These are phyloP conservation scores for Microdochium paspali DNA, from an alignment of 2,329 filamentous ascomycete species.

Conservation along the genomic window DNA sequence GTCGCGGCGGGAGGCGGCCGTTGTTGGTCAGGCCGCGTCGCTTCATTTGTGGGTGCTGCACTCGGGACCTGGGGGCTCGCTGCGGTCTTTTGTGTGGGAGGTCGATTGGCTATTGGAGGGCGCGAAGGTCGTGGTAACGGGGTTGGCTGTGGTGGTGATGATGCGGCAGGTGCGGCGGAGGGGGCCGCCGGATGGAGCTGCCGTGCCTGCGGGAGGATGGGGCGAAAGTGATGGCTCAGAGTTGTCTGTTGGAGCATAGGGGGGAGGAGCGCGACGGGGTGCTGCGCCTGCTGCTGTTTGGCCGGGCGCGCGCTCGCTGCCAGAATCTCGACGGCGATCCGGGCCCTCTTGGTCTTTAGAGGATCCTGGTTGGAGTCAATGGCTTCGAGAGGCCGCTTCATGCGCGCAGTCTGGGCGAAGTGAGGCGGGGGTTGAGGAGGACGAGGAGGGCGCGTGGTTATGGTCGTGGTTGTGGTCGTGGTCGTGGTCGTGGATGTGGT, in stretches of 20 bases:
- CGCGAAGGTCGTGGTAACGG: too few species aligned
- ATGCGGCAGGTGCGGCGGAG: constrained; percentile 4
- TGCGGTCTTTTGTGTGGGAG: constrained; percentile 7
- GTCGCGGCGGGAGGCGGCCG: constrained; percentile 7
- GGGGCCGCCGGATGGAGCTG: constrained; percentile 6
- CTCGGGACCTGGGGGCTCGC: constrained; percentile 3
- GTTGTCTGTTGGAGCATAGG: constrained; percentile 12
- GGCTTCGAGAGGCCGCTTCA: constrained; percentile 38
- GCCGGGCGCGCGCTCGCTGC: constrained; percentile 7
- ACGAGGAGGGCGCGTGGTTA: constrained; percentile 19
- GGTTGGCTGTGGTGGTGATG: constrained; percentile 9
- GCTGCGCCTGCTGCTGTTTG: constrained; percentile 6
- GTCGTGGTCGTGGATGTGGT: too few species aligned
- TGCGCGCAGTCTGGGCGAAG: constrained; percentile 21
- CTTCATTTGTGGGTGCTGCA: constrained; percentile 10
- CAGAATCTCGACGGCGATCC: constrained; percentile 44
- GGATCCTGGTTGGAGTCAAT: constrained; percentile 34
- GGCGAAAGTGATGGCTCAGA: constrained; percentile 9
- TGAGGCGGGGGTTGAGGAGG: constrained; percentile 20
- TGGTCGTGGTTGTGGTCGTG: too few species aligned
- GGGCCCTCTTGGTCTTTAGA: constrained; percentile 36
- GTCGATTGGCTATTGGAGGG: constrained; percentile 12
- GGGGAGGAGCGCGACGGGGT: constrained; percentile 5
- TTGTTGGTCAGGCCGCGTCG: constrained; percentile 2
- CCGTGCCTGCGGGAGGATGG: constrained; percentile 11